Evolutionary conservation across 2,329 filamentous ascomycete genomes (phyloP).

Genomic region (Trichothecium roseum): DNA sequence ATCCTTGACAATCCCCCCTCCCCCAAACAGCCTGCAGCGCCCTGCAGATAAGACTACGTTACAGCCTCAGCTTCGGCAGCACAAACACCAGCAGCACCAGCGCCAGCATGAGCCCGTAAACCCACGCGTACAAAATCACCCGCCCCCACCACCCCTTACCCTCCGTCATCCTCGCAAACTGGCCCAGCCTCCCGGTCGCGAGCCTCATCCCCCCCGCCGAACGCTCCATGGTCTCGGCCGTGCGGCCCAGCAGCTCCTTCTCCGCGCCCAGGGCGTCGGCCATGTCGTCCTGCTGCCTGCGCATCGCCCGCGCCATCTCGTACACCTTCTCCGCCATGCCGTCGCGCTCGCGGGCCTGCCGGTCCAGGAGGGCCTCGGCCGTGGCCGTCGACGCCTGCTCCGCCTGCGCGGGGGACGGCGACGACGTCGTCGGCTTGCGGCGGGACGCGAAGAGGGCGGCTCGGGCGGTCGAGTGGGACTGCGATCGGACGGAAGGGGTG

Average conservation of each 20-base stretch:
- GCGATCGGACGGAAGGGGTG: conserved; percentile 3
- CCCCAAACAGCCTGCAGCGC: too few relatives aligned
- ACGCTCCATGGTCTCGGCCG: conserved; percentile 65
- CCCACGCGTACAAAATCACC: conserved; percentile 74
- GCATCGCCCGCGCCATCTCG: conserved; percentile 66
- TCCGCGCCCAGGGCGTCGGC: conserved; percentile 59
- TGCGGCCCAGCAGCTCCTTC: conserved; percentile 60
- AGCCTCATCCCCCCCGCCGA: conserved; percentile 67
- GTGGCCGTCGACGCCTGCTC: conserved; percentile 35
- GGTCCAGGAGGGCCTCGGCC: conserved; percentile 62
- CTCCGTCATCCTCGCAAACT: conserved; percentile 70
- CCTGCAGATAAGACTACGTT: not conserved
- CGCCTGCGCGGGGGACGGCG: conserved; percentile 10
- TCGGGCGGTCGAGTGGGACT: conserved; percentile 24
- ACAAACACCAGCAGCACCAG: conserved; percentile 75
- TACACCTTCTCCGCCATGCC: conserved; percentile 72
- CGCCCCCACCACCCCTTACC: conserved; percentile 80
- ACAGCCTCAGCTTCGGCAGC: conserved; percentile 81
- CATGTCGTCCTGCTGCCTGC: conserved; percentile 64
- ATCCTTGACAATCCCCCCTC: too few relatives aligned
- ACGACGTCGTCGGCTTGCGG: conserved; percentile 14
- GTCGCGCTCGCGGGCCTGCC: conserved; percentile 76
- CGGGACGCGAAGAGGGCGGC: conserved; percentile 33
- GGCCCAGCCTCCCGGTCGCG: conserved; percentile 67
- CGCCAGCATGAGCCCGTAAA: conserved; percentile 70